These are phyloP conservation scores for Trichomonascus vanleenenianus DNA, from an alignment of 805 yeast genomes.

Conservation along the genomic window DNA sequence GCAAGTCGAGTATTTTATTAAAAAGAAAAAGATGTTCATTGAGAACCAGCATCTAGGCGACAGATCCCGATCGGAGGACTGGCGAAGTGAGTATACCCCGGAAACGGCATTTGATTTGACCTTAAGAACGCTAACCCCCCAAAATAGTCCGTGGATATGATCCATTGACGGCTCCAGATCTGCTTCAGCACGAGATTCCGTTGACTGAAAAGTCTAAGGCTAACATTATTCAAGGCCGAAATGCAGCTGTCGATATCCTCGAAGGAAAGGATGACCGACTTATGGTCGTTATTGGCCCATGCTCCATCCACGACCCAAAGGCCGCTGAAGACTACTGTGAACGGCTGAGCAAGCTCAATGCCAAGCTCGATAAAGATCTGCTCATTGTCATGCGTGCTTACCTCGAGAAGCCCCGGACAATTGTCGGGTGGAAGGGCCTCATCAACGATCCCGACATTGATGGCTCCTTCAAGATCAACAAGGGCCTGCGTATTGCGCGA, in stretches of 20 bases:
- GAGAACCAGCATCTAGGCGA: conserved; percentile 81
- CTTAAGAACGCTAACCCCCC: background rate
- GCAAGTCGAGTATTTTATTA: too few relatives aligned
- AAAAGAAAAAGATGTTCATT: conserved; percentile 54
- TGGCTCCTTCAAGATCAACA: conserved; percentile 86
- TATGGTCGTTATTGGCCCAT: conserved; percentile 89
- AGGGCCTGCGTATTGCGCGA: conserved; percentile 85
- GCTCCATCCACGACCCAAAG: conserved; percentile 89
- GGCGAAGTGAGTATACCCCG: conserved; percentile 42
- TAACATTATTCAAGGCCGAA: conserved; percentile 68
- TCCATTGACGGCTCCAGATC: conserved; percentile 92
- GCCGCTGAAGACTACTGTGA: conserved; percentile 88
- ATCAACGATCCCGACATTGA: conserved; percentile 97
- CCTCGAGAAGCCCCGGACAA: conserved; percentile 95
- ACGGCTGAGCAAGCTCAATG: conserved; percentile 49
- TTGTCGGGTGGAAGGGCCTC: conserved; percentile 98
- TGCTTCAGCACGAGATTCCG: conserved; percentile 79
- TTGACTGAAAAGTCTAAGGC: conserved; percentile 51
- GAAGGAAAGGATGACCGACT: conserved; percentile 82
- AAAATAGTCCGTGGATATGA: conserved; percentile 66
- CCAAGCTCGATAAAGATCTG: conserved; percentile 63
- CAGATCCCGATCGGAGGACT: conserved; percentile 62
- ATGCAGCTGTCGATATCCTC: conserved; percentile 62
- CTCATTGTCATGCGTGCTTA: conserved; percentile 95
- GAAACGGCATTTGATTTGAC: background rate